Percentiles rank a stretch among this genome's conserved stretches.
Evolutionary conservation across 108 stramenopile species (phyloP).

Genomic region (Nitzschia sp.): DNA sequence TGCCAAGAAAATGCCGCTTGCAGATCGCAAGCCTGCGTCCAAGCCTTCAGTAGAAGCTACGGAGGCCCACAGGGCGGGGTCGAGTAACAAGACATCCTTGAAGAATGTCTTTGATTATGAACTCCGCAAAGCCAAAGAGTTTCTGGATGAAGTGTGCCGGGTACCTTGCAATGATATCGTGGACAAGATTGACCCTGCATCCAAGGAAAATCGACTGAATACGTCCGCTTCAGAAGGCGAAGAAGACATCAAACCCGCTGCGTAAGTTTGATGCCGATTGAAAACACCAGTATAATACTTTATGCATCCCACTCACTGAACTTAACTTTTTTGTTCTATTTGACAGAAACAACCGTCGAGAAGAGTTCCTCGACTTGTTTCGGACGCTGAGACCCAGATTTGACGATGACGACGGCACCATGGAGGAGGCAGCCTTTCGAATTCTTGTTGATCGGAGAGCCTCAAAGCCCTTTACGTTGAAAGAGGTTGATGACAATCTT

Average conservation of each 20-base stretch:
- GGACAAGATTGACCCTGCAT: neutral
- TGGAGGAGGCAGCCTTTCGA: slow-evolving; percentile 24
- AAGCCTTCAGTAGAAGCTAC: neutral
- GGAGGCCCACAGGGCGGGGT: too few relatives aligned
- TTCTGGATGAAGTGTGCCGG: slow-evolving; percentile 12
- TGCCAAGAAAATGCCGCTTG: neutral
- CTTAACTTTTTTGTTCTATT: neutral
- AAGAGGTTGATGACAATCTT: slow-evolving; percentile 18
- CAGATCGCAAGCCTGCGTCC: neutral
- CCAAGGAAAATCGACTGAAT: neutral
- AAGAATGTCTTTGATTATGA: slow-evolving; percentile 16
- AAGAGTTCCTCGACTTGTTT: slow-evolving; percentile 31
- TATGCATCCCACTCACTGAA: too few relatives aligned
- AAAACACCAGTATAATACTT: too few relatives aligned
- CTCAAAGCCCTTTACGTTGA: slow-evolving; percentile 3
- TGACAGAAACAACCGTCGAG: slow-evolving; percentile 14
- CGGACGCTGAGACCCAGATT: slow-evolving; percentile 14
- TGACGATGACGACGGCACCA: slow-evolving; percentile 30
- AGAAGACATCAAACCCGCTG: neutral
- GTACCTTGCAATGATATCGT: neutral
- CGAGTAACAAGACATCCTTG: neutral
- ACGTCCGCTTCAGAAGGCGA: neutral
- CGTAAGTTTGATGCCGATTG: too few relatives aligned
- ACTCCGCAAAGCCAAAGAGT: slow-evolving; percentile 7
- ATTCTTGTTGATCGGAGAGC: neutral